Base-by-base conservation (phyloP, 2,329 filamentous ascomycete species). In the Cladobotryum protrusum region DNA sequence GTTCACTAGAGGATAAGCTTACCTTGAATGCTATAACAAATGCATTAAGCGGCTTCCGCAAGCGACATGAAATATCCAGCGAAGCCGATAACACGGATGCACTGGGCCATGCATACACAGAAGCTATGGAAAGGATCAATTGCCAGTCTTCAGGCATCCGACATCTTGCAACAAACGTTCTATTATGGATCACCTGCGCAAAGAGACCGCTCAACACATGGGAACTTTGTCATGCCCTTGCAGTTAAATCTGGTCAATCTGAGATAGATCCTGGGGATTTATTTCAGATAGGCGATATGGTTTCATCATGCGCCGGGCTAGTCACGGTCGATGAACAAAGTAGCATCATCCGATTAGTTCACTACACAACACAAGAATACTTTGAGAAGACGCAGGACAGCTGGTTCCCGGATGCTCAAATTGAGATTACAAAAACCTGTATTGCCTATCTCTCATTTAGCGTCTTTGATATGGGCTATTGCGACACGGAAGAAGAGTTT, bases 301-400 rank as follows among this genome's bases (percentile, higher is more conserved):
- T 72, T 0, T 67, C 66, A 3, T 59, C 62, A 2, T 76, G 72
- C 50, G 66, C 64, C 32, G 72, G 73, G 1, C 47, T 77, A 9
- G 66, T 76, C 2, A 68, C 63, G 0, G 36, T 72, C 3, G 70
- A 76, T 34, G 50, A 67, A 41, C 54, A 68, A 39, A 73, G 62
- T 44, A 40, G 60, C 15, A 59, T 68, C 20, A 59, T 76, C 11
- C 63, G 70, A 3, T 53, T 76, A 0, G 69, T 73, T 3, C 73
- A 77, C 53, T 71, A 72, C 48, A 76, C 74, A 0, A 63, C 72
- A 1, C 68, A 75, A 40, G 65, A 75, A 36, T 77, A 72, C 54
- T 66, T 77, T 39, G 60, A 69, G 15, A 43, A 52, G 12, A 67
- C 54, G 1, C 42, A 63, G 3, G 61, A 74, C 9, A 46, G 59